Base-by-base conservation (phyloP, 345 rosid genomes). In the Gossypium bickii region DNA sequence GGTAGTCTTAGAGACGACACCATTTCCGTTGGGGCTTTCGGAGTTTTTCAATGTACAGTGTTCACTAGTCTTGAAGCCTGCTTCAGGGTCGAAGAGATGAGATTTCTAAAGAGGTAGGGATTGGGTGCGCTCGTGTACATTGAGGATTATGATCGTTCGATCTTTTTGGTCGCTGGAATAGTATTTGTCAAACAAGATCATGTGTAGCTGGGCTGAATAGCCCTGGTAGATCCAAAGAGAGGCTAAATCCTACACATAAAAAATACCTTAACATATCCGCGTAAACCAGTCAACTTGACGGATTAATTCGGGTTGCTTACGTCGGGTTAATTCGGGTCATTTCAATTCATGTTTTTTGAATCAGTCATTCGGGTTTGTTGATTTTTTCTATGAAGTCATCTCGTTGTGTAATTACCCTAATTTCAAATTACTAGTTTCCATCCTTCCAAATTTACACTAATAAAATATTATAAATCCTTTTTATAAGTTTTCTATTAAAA, bases 1-100 rank as follows among this genome's bases (percentile, higher is more conserved):
- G 93, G 91, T 24, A 93, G 87, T 72, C 93, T 73, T 70, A 88
- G 81, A 34, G 92, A 87, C n/a, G 83, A 84, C 67, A 79, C 92
- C 93, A 92, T 92, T 17, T 51, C 59, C 27, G 52, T 43, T 65
- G 51, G 69, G 69, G 69, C 3, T 65, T 41, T n/a, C 0, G 17
- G 11, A 55, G 59, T 9, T 34, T 34, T 34, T 59, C 63, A 59
- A 59, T 27, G 12, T 25, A 13, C 16, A 43, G 24, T 20, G 15
- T 22, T 24, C 11, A 47, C 71, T 2, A 44, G 53, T 47, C 13
- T 47, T 67, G 0, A 11, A 48, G 55, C 38, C 7, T 13, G 7
- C 71, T 47, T 22, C 55, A 38, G 16, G 29, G 70, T 65, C 22
- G 44, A 38, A 1, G 44, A 68, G 24, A 68, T 68, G 58, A 68